Percentiles rank a stretch among this genome's conserved stretches.
Evolutionary conservation across 116 monocot species (phyloP).

Genomic region (Dioscorea cayenensis): DNA sequence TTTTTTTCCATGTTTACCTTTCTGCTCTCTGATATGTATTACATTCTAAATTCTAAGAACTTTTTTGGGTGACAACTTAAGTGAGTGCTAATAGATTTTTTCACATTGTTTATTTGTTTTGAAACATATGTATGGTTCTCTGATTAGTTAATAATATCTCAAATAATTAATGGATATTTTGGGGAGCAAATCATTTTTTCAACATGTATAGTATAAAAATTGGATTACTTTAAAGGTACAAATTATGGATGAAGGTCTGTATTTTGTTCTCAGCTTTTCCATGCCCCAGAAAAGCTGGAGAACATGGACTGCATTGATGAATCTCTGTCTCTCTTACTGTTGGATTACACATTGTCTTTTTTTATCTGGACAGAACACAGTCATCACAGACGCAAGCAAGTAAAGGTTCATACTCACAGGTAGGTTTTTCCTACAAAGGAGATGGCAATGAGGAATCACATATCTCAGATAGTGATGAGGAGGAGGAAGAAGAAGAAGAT

Average conservation of each 20-base stretch:
- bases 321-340: conserved; percentile 7
- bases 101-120: too few species aligned
- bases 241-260: background rate
- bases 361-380: conserved; percentile 29
- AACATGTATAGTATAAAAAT: background rate
- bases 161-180: background rate
- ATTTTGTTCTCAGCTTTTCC: background rate
- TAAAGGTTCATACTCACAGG: conserved; percentile 94
- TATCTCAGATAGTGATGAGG: conserved; percentile 49
- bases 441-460: conserved; percentile 59
- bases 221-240: background rate
- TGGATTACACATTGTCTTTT: background rate
- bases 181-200: background rate
- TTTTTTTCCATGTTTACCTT: background rate
- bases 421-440: conserved; percentile 92
- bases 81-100: background rate
- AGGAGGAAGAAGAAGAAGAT: conserved; percentile 62
- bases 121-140: too few species aligned
- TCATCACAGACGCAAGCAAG: conserved; percentile 45
- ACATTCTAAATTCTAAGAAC: background rate
- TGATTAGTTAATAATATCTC: background rate
- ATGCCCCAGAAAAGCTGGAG: background rate
- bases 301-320: background rate
- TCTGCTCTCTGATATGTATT: background rate
- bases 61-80: background rate